phyloP scores from a whole-genome alignment of 345 rosid genomes.

The Pugionium cornutum region DNA sequence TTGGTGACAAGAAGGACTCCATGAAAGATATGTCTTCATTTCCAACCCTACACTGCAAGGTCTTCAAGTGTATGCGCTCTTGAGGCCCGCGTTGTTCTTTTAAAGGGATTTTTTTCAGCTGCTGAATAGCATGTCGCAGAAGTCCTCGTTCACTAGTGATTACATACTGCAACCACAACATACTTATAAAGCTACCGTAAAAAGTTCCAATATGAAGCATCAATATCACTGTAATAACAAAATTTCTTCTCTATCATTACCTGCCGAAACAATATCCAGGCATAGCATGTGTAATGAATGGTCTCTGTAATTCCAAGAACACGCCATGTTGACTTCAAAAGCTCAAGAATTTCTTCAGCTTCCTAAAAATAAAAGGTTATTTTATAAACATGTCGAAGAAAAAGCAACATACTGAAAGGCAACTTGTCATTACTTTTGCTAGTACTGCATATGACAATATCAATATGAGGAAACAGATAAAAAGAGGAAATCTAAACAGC shows the following conservation, averaged over 20 bases:
- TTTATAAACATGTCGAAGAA: conserved; percentile 2
- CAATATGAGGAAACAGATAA: conserved; percentile 6
- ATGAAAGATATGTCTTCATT: conserved; percentile 69
- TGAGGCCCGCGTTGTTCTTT: conserved; percentile 96
- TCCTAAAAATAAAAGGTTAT: conserved; percentile 51
- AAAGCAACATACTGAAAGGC: conserved; percentile 1
- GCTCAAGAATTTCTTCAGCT: conserved; percentile 98
- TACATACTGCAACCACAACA: conserved; percentile 63
- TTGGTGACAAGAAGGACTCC: conserved; percentile 82
- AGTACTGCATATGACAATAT: conserved; percentile 10
- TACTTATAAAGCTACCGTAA: conserved; percentile 24
- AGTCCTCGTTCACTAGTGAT: conserved; percentile 80
- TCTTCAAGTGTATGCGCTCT: conserved; percentile 89
- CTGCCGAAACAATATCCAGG: conserved; percentile 94
- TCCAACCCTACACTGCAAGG: conserved; percentile 65
- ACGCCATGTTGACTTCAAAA: conserved; percentile 93
- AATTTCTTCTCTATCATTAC: conserved; percentile 44
- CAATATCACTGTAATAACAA: conserved; percentile 10
- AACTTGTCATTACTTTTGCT: background rate
- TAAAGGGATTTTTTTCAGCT: conserved; percentile 80
- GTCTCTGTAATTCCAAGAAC: conserved; percentile 95
- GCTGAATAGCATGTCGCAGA: conserved; percentile 81
- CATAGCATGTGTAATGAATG: conserved; percentile 87
- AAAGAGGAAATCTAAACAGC: conserved; percentile 11
- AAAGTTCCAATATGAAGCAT: conserved; percentile 18